Evolutionary conservation across 73 alveolate species (phyloP), one percentile per base, ranked within the genome.

Genomic region (Blepharisma japonicum): DNA sequence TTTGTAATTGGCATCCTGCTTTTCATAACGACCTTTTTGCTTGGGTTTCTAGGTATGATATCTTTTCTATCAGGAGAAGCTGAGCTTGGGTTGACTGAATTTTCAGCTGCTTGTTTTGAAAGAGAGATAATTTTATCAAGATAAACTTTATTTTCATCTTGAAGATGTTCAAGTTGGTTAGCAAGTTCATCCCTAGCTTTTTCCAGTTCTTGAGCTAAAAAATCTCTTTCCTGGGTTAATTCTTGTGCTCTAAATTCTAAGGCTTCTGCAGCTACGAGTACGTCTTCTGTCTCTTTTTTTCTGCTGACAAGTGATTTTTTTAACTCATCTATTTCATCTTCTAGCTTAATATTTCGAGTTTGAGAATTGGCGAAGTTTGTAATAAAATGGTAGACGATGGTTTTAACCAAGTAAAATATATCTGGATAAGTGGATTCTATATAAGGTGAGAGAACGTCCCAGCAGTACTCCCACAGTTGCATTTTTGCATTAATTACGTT

Each of bases 121-220:
- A 50, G 71, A 39, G 66, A 53, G 14, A 85, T 74, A 20, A 85
- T 51, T 50, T 45, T 18, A 9, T 85, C 85, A 61, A 85, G 54
- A 47, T 79, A 77, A 38, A 46, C 11, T 46, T 78, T 87, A 78
- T 87, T 89, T 53, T 89, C 96, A 47, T 47, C 49, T 55, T 87
- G 85, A 9, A 89, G 77, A 9, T 74, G 79, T 6, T 49, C 39
- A 8, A 71, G 47, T 9, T 81, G 45, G 11, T 54, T 20, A 45
- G 81, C 55, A 7, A 83, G 48, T 50, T 89, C 91, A 46, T 83
- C 86, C 42, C 46, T 49, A 45, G 88, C 80, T 11, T 82, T 32
- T 51, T 71, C 74, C 42, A 77, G 68, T 55, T 85, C 68, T 77
- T 78, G 49, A 50, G 68, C 2, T n/a, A 68, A 6, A 21, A 47